Evolutionary conservation across 2,329 filamentous ascomycete species (phyloP).

Genomic region (Teratosphaeria zuluensis): DNA sequence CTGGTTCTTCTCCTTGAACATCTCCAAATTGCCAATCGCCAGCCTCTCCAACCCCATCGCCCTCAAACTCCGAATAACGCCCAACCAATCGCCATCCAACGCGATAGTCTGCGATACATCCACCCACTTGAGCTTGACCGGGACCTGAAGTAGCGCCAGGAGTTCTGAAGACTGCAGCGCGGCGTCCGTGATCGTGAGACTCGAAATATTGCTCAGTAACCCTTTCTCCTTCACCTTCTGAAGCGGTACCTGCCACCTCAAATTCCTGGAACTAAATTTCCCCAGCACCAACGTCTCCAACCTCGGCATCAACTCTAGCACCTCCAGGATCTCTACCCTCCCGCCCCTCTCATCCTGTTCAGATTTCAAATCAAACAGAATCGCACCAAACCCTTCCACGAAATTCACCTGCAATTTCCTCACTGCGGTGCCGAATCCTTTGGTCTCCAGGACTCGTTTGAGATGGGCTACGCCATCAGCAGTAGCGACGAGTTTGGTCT

Average conservation of each 20-base stretch:
- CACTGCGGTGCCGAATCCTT: not conserved
- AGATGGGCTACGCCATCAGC: not conserved
- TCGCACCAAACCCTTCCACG: not conserved
- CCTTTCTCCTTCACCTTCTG: not conserved
- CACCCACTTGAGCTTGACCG: not conserved
- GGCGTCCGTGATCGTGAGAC: not conserved
- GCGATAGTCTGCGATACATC: not conserved
- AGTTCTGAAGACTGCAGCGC: not conserved
- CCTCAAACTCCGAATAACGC: not conserved
- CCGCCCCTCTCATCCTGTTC: not conserved
- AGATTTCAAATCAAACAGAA: not conserved
- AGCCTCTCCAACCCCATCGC: not conserved
- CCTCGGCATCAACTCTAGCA: conserved; percentile 61
- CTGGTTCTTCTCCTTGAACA: not conserved
- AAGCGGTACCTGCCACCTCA: not conserved
- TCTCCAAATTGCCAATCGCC: not conserved
- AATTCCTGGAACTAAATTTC: not conserved
- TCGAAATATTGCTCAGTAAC: not conserved
- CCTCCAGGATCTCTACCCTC: not conserved
- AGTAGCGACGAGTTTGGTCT: not conserved
- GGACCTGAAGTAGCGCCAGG: not conserved
- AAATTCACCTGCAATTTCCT: not conserved
- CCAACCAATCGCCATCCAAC: not conserved
- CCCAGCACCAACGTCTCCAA: conserved; percentile 27
- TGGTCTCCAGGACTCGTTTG: not conserved